Evolutionary conservation across 345 rosid species (phyloP).

Genomic region (Euphorbia lathyris): DNA sequence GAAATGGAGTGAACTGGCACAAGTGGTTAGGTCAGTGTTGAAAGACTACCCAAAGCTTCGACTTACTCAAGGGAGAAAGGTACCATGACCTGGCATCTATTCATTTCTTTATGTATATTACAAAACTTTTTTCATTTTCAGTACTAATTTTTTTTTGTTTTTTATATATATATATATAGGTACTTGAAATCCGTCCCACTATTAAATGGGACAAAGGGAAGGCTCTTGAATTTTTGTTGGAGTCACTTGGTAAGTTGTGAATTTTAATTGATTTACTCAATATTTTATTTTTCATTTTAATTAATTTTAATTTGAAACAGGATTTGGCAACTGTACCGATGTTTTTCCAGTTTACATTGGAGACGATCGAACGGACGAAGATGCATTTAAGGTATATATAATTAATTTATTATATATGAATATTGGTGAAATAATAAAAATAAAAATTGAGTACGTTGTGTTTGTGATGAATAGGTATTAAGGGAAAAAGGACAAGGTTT

Average conservation of each 20-base stretch:
- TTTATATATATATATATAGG: constrained; percentile 38
- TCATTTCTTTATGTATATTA: not conserved
- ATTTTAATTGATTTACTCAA: not conserved
- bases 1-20: constrained; percentile 79
- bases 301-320: constrained; percentile 23
- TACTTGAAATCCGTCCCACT: constrained; percentile 80
- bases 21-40: constrained; percentile 57
- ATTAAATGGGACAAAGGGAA: constrained; percentile 97
- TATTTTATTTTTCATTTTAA: not conserved
- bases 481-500: constrained; percentile 77
- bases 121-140: not conserved
- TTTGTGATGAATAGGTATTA: constrained; percentile 78
- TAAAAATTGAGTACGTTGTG: no score
- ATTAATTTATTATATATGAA: not conserved
- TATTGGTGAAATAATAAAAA: no score
- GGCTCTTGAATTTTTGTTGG: constrained; percentile 88
- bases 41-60: constrained; percentile 64
- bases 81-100: constrained; percentile 18
- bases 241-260: constrained; percentile 65
- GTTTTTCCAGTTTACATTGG: constrained; percentile 87
- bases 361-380: constrained; percentile 96
- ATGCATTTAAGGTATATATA: constrained; percentile 75
- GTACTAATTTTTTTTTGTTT: constrained; percentile 6
- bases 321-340: constrained; percentile 56
- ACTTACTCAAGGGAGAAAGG: constrained; percentile 85